A percentile compares a stretch with the other conserved stretches of the same genome.
Evolutionary conservation across 2,329 filamentous ascomycete genomes (phyloP).

Genomic region (Stachybotrys chartarum): DNA sequence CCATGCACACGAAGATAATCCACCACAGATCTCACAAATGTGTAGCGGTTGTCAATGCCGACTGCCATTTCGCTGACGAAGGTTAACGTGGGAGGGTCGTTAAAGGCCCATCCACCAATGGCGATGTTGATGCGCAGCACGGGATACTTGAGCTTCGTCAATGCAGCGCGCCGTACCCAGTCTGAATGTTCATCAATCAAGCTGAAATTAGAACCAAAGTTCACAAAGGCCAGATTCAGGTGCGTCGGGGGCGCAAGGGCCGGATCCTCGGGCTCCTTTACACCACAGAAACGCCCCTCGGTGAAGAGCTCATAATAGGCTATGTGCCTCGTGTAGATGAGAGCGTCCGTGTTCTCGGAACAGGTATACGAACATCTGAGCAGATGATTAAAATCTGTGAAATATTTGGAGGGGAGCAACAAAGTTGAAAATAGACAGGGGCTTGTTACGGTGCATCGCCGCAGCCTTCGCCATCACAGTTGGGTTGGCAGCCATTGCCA

Average conservation of each 20-base stretch:
- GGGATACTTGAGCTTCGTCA: constrained; percentile 1
- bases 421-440: not conserved
- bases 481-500: constrained; percentile 9
- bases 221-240: constrained; percentile 4
- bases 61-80: constrained; percentile 2
- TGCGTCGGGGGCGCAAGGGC: constrained; percentile 2
- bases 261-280: constrained; percentile 3
- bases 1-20: not conserved
- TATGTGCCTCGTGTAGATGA: not conserved
- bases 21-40: not conserved
- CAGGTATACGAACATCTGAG: constrained; percentile 1
- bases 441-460: constrained; percentile 1
- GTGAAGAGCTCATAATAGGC: constrained; percentile 4
- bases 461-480: constrained; percentile 7
- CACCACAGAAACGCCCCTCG: constrained; percentile 1
- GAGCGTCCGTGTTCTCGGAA: not conserved
- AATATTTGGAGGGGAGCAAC: not conserved
- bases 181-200: constrained; percentile 1
- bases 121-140: constrained; percentile 1
- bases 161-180: not conserved
- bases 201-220: constrained; percentile 1
- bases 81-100: not conserved
- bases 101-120: constrained; percentile 2
- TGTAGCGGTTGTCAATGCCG: constrained; percentile 9
- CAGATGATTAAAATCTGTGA: not conserved